Evolutionary conservation across 2,329 filamentous ascomycete genomes (phyloP), one percentile per base, ranked within the genome.

Genomic region (Paracamarosporium sp.): DNA sequence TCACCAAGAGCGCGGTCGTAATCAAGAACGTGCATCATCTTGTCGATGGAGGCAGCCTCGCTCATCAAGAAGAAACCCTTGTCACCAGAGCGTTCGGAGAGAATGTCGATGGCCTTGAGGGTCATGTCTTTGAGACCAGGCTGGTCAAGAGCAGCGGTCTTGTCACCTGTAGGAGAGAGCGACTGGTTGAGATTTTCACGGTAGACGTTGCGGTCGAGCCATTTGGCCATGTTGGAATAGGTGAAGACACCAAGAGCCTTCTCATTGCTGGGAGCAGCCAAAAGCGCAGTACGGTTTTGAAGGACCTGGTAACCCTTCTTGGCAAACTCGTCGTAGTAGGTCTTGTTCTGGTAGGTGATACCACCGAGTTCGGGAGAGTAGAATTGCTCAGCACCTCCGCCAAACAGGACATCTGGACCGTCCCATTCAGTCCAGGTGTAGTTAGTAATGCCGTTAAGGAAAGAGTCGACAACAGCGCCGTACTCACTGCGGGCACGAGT

Each of bases 51-150:
- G 15, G 92, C 92, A 25, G 89, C 92, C 76, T 96, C 92, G 12
- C 88, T 88, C 91, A 96, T 95, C 70, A 96, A 83, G 83, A 95
- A 92, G 85, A 90, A 96, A 5, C 92, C 92, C 58, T 90, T 84
- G 56, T 89, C 83, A 31, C 84, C 84, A 27, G 88, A 86, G 57
- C 80, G 80, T 36, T 82, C 82, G 74, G 89, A 79, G n/a, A 95
- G 85, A 52, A 94, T 87, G 57, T 94, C 90, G 48, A 95, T 85
- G 24, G 91, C 91, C 81, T 96, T 96, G 66, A 93, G 81, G 0
- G 92, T 93, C 92, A 96, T 96, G 43, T 95, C 90, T 79, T 92
- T 94, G 50, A 95, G 86, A 4, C 92, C 92, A 0, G 92, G 92
- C 27, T 94, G 86, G 70, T 95, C 91, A 7, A 84, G 81, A 5